Evolutionary conservation across 2,329 filamentous ascomycete genomes (phyloP).

Genomic region (Arthrinium puccinioides): DNA sequence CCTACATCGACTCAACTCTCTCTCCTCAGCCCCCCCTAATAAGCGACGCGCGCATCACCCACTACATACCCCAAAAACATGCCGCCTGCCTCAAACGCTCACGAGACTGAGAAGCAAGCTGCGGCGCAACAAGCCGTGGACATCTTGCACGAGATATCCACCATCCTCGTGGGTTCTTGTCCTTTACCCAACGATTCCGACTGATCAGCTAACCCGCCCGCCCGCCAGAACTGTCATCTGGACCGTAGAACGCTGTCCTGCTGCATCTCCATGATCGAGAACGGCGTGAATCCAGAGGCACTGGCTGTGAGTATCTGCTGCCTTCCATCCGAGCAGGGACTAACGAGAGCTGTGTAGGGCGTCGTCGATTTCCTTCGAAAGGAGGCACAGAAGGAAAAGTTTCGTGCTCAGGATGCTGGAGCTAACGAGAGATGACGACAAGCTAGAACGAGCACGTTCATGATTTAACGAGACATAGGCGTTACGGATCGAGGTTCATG

Average conservation of each 20-base stretch:
- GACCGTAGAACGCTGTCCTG: slow-evolving; percentile 87
- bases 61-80: slow-evolving; percentile 18
- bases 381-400: slow-evolving; percentile 44
- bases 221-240: slow-evolving; percentile 76
- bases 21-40: too few species aligned
- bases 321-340: background rate
- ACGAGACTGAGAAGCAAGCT: slow-evolving; percentile 59
- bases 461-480: too few species aligned
- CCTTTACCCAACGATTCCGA: too few species aligned
- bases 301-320: slow-evolving; percentile 71
- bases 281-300: slow-evolving; percentile 92
- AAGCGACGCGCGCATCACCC: too few species aligned
- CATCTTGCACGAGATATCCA: slow-evolving; percentile 79
- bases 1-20: too few species aligned
- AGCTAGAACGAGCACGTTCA: too few species aligned
- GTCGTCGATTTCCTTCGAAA: slow-evolving; percentile 54
- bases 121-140: slow-evolving; percentile 78
- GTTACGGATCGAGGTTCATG: too few species aligned
- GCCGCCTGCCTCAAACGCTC: slow-evolving; percentile 21
- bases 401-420: slow-evolving; percentile 20
- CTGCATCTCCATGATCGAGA: slow-evolving; percentile 95
- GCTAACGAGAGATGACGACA: too few species aligned
- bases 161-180: slow-evolving; percentile 65
- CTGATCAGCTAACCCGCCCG: background rate
- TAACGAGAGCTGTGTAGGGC: slow-evolving; percentile 34